These are phyloP conservation scores for Jasminum sambac DNA, from an alignment of 257 asterid genomes.

Conservation along the genomic window DNA sequence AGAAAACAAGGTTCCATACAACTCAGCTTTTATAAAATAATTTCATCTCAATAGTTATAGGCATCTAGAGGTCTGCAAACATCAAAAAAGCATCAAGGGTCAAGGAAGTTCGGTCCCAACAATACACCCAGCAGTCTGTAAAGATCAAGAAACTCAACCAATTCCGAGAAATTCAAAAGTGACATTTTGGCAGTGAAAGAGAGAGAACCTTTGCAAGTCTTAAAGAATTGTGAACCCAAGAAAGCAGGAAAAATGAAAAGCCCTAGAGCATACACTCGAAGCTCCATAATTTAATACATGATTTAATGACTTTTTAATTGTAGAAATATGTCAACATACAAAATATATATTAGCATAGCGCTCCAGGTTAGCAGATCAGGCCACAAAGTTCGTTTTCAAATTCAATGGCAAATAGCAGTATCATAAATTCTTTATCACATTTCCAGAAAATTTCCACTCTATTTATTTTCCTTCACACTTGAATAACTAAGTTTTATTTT, in stretches of 20 bases:
- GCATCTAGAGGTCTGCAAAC: too few relatives aligned
- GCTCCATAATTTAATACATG: background rate
- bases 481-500: too few relatives aligned
- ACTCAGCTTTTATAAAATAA: background rate
- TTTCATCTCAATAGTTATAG: too few relatives aligned
- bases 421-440: too few relatives aligned
- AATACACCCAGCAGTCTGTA: background rate
- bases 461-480: too few relatives aligned
- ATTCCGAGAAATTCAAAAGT: background rate
- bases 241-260: slow-evolving; percentile 16
- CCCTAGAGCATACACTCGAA: slow-evolving; percentile 15
- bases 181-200: background rate
- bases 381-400: too few relatives aligned
- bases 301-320: background rate
- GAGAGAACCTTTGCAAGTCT: background rate
- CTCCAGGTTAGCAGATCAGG: too few relatives aligned
- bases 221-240: background rate
- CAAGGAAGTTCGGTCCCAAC: background rate
- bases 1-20: background rate
- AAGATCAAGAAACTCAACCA: background rate
- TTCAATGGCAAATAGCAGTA: too few relatives aligned
- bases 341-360: background rate
- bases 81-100: too few relatives aligned
- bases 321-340: background rate
- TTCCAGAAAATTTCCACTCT: too few relatives aligned